Base-by-base conservation (phyloP, 2,329 filamentous ascomycete species). In the Fusarium sp. region DNA sequence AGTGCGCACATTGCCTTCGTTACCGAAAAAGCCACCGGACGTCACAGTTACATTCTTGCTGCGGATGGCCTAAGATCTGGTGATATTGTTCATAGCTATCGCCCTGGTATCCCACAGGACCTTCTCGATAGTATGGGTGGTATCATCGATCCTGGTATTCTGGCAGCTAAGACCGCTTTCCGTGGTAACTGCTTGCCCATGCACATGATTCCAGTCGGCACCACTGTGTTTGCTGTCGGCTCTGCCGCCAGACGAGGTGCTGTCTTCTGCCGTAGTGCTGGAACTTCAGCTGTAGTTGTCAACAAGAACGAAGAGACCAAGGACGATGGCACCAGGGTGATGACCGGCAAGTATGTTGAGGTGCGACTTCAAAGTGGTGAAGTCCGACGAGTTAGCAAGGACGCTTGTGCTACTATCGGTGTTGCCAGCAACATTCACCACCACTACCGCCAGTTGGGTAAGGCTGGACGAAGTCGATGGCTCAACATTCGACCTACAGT, bases 171-270 rank as follows among this genome's bases (percentile, higher is more conserved):
- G 82, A 99, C 96, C 23, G 94, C 94, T 2, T 94, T 94, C 83
- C 88, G 93, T 75, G 96, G 96, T 56, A 99, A 99, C 80, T 99
- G 96, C 78, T 81, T 99, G 71, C 96, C 96, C 15, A 84, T 99
- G 77, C 92, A 97, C 80, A 96, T 99, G 90, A 92, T 99, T 62
- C 96, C 96, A 2, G 87, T 97, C 39, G 95, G 96, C n/a, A 97
- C 94, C 4, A 88, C 93, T 41, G 89, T 99, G 51, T 97, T 92
- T 84, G 96, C 95, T 71, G 90, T 99, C 33, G 95, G 95, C 14
- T 92, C 91, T 25, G 85, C 89, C 6, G 86, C 87, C 32, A 90
- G 90, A 61, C 88, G 90, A 23, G 88, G 89, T 14, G 96, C 92
- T 15, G 93, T 97, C 20, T 96, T 99, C 78, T 99, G 96, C 78